A percentile compares a stretch with the other conserved stretches of the same genome.
Conservation (phyloP, 345 rosid species). For the Sisymbrium irio region DNA sequence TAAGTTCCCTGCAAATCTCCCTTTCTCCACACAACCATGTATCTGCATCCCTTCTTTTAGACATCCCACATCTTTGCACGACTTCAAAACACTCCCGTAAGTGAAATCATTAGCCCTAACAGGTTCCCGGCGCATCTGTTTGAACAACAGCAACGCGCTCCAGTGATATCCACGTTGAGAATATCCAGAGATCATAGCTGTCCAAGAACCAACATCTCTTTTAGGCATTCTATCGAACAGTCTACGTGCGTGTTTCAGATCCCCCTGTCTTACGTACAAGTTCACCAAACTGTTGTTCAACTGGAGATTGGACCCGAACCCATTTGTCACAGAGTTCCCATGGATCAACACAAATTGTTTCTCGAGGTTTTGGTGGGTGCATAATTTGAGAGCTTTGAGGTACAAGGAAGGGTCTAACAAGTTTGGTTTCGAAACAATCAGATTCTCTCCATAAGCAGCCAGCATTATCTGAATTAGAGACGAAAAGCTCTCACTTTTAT, state of each 20-base stretch:
- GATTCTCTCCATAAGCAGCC: constrained; percentile 10
- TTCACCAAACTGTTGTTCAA: constrained; percentile 44
- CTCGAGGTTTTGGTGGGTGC: constrained; percentile 28
- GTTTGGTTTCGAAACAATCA: background rate
- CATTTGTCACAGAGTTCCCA: constrained; percentile 43
- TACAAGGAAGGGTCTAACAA: constrained; percentile 13
- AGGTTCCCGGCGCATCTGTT: constrained; percentile 41
- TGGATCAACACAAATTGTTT: constrained; percentile 40
- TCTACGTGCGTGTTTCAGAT: constrained; percentile 40
- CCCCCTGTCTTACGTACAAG: constrained; percentile 36
- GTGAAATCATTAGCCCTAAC: constrained; percentile 49
- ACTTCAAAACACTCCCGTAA: constrained; percentile 54
- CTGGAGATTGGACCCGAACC: constrained; percentile 38
- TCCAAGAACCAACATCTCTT: constrained; percentile 65
- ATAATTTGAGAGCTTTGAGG: constrained; percentile 41
- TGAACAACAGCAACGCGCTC: constrained; percentile 42
- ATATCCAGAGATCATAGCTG: constrained; percentile 58
- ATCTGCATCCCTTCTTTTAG: constrained; percentile 54
- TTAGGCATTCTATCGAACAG: constrained; percentile 62
- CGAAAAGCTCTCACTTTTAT: background rate
- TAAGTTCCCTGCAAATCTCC: constrained; percentile 46
- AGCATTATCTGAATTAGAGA: background rate
- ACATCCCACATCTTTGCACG: constrained; percentile 41
- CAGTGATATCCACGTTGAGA: constrained; percentile 30
- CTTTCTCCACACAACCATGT: constrained; percentile 55